These are phyloP conservation scores for Dioscorea dumetorum DNA, from an alignment of 106 monocot genomes.

Conservation along the genomic window DNA sequence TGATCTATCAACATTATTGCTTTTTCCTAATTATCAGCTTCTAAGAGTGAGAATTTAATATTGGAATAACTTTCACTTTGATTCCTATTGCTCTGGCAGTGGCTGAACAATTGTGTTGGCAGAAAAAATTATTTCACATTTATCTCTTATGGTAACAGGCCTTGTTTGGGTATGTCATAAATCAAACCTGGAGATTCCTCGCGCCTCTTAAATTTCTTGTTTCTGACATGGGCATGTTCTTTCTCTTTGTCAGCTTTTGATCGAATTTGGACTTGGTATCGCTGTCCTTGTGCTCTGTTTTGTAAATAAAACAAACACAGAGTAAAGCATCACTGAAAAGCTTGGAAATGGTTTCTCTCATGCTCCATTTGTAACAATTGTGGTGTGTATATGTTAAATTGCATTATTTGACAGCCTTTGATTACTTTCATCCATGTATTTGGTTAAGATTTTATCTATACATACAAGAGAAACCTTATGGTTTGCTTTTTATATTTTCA, in stretches of 20 bases:
- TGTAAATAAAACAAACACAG: slow-evolving; percentile 69
- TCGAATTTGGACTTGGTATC: slow-evolving; percentile 88
- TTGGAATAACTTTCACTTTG: neutral
- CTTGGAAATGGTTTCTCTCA: slow-evolving; percentile 97
- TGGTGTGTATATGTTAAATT: slow-evolving; percentile 33
- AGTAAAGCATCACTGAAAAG: slow-evolving; percentile 68
- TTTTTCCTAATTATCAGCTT: neutral
- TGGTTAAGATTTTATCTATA: no score
- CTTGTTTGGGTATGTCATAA: slow-evolving; percentile 66
- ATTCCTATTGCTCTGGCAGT: slow-evolving; percentile 31
- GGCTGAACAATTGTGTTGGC: slow-evolving; percentile 99
- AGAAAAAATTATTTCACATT: slow-evolving; percentile 94
- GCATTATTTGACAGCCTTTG: neutral
- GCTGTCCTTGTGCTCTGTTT: slow-evolving; percentile 93
- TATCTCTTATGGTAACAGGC: slow-evolving; percentile 89
- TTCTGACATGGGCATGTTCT: neutral
- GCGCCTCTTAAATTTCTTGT: neutral
- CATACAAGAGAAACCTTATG: no score
- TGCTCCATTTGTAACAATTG: slow-evolving; percentile 84
- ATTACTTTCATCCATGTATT: slow-evolving; percentile 5
- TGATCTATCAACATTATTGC: neutral
- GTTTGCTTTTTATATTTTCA: slow-evolving; percentile 13
- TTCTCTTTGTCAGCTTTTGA: slow-evolving; percentile 53
- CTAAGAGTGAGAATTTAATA: neutral
- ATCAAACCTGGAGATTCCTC: neutral